Percentiles rank a stretch among this genome's conserved stretches.
Evolutionary conservation across 139 green algal species (phyloP).

Genomic region (Haematococcus lacustris): DNA sequence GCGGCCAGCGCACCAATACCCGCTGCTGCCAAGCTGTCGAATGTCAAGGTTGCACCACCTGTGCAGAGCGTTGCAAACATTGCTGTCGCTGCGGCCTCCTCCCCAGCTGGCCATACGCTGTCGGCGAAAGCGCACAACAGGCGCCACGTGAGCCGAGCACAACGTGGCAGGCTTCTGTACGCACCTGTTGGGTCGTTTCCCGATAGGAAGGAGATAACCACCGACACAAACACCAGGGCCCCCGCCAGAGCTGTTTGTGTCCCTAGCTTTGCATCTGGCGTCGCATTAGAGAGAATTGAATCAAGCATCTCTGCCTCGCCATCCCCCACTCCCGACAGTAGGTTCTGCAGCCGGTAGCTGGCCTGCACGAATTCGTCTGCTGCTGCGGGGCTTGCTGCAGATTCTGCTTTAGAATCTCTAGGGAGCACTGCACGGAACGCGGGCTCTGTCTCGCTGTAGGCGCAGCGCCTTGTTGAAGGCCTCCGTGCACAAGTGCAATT

Average conservation of each 20-base stretch:
- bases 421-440: too few relatives aligned
- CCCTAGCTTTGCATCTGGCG: constrained; percentile 19
- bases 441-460: too few relatives aligned
- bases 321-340: constrained; percentile 3
- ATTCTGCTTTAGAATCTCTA: too few relatives aligned
- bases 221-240: neutral
- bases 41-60: constrained; percentile 1
- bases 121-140: neutral
- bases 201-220: constrained; percentile 12
- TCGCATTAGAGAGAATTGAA: constrained; percentile 15
- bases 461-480: too few relatives aligned
- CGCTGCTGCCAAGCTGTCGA: neutral
- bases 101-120: neutral
- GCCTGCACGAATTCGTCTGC: neutral
- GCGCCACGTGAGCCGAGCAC: neutral
- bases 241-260: constrained; percentile 7
- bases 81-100: neutral
- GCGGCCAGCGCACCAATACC: constrained; percentile 1
- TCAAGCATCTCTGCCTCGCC: constrained; percentile 22
- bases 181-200: constrained; percentile 27
- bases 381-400: neutral
- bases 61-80: neutral
- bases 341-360: neutral
- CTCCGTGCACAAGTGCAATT: too few relatives aligned
- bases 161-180: neutral